Conservation (phyloP, 1,139 yeast genomes). For the Debaryomyces fabryi region DNA sequence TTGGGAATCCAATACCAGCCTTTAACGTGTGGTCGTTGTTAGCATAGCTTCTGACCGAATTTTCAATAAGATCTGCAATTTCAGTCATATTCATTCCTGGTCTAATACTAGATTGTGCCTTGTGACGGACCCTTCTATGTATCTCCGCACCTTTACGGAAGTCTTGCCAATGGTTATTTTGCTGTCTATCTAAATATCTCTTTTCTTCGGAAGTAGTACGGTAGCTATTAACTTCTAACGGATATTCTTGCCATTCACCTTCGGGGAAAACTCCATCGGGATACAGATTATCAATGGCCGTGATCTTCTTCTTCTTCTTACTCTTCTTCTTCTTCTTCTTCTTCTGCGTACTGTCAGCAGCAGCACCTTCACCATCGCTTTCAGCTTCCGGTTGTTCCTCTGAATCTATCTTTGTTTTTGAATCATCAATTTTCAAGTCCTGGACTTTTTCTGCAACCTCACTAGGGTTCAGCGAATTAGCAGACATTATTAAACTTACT, state of each 20-base stretch:
- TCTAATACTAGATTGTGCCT: slow-evolving; percentile 71
- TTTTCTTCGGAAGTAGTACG: slow-evolving; percentile 87
- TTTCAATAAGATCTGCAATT: slow-evolving; percentile 86
- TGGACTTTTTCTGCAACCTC: slow-evolving; percentile 2
- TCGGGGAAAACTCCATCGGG: slow-evolving; percentile 81
- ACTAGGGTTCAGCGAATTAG: not conserved
- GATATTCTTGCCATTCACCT: slow-evolving; percentile 82
- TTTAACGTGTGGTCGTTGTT: slow-evolving; percentile 62
- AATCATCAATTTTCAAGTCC: slow-evolving; percentile 6
- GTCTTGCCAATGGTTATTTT: slow-evolving; percentile 73
- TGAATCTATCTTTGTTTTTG: not conserved
- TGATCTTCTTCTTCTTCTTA: slow-evolving; percentile 46
- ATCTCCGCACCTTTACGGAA: slow-evolving; percentile 95
- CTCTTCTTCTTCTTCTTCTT: slow-evolving; percentile 53
- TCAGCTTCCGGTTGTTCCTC: slow-evolving; percentile 5
- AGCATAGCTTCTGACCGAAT: slow-evolving; percentile 75
- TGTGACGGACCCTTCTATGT: slow-evolving; percentile 86
- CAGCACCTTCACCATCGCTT: slow-evolving; percentile 13
- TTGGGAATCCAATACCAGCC: slow-evolving; percentile 97
- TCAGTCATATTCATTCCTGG: slow-evolving; percentile 95
- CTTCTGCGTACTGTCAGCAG: slow-evolving; percentile 16
- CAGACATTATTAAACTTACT: not conserved
- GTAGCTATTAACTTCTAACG: slow-evolving; percentile 68
- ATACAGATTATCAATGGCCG: slow-evolving; percentile 66
- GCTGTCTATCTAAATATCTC: slow-evolving; percentile 74